A percentile compares a stretch with the other conserved stretches of the same genome.
These are phyloP conservation scores for Mycena epipterygia DNA, from an alignment of 768 basidiomycete genomes.

Conservation along the genomic window DNA sequence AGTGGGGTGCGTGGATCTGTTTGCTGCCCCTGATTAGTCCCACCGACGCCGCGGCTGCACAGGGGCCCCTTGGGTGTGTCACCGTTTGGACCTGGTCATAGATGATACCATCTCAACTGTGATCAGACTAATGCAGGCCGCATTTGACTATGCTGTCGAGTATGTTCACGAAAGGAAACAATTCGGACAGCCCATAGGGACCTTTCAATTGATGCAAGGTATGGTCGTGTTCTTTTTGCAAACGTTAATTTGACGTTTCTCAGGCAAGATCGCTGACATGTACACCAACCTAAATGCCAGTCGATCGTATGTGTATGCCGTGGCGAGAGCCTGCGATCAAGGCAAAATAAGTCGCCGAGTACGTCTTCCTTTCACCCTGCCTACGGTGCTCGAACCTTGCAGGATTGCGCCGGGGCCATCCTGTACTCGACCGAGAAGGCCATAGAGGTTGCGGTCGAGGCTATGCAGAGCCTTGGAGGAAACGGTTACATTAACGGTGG, in stretches of 20 bases:
- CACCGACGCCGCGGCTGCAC: neutral
- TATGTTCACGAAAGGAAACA: constrained; percentile 96
- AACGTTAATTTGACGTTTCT: constrained; percentile 31
- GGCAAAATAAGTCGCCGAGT: constrained; percentile 85
- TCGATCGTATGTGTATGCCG: constrained; percentile 92
- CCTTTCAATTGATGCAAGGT: constrained; percentile 98
- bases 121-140: constrained; percentile 89
- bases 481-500: constrained; percentile 96
- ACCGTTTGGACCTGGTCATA: constrained; percentile 17
- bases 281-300: constrained; percentile 93
- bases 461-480: constrained; percentile 94
- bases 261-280: constrained; percentile 92
- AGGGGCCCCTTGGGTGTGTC: constrained; percentile 86
- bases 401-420: constrained; percentile 98
- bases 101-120: constrained; percentile 14
- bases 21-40: neutral
- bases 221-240: constrained; percentile 39
- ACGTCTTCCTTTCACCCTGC: constrained; percentile 10
- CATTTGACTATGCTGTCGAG: constrained; percentile 88
- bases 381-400: neutral
- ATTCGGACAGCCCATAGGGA: constrained; percentile 88
- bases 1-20: neutral
- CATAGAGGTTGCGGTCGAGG: constrained; percentile 91
- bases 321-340: constrained; percentile 88
- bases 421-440: constrained; percentile 94